phyloP scores from a whole-genome alignment of 306 rosid genomes.

The Vigna unguiculata region DNA sequence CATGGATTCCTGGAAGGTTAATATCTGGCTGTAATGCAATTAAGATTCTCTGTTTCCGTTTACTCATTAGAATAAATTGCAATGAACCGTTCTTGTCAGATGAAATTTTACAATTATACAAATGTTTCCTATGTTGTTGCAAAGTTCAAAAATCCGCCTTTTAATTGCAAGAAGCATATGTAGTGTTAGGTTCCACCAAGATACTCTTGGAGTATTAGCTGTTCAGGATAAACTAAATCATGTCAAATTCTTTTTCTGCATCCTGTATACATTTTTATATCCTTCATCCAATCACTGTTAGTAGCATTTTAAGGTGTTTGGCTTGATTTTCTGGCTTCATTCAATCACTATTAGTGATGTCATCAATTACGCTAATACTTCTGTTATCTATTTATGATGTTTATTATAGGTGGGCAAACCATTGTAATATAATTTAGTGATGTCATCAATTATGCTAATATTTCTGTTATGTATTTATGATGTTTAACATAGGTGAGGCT shows the following conservation, averaged over 20 bases:
- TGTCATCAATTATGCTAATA: slow-evolving; percentile 19
- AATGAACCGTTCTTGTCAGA: slow-evolving; percentile 23
- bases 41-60: slow-evolving; percentile 10
- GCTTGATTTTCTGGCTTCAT: too few species aligned
- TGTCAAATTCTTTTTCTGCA: not conserved
- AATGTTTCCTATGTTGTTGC: slow-evolving; percentile 33
- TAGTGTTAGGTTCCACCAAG: slow-evolving; percentile 3
- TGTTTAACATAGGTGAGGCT: not conserved
- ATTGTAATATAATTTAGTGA: slow-evolving; percentile 17
- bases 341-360: too few species aligned
- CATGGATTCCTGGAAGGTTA: slow-evolving; percentile 99
- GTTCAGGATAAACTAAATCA: slow-evolving; percentile 1
- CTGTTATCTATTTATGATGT: too few species aligned
- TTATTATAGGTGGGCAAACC: too few species aligned
- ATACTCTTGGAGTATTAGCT: slow-evolving; percentile 22
- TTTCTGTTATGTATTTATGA: too few species aligned
- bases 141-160: slow-evolving; percentile 13
- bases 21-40: slow-evolving; percentile 40
- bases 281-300: too few species aligned
- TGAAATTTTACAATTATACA: slow-evolving; percentile 28
- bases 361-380: too few species aligned
- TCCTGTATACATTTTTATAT: too few species aligned
- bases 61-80: slow-evolving; percentile 30
- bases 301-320: too few species aligned
- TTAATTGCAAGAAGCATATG: slow-evolving; percentile 8